Percentiles rank a stretch among this genome's conserved stretches.
Conservation (phyloP, 371 early-diverging fungal genomes). For the Syncephalis plumigaleata region DNA sequence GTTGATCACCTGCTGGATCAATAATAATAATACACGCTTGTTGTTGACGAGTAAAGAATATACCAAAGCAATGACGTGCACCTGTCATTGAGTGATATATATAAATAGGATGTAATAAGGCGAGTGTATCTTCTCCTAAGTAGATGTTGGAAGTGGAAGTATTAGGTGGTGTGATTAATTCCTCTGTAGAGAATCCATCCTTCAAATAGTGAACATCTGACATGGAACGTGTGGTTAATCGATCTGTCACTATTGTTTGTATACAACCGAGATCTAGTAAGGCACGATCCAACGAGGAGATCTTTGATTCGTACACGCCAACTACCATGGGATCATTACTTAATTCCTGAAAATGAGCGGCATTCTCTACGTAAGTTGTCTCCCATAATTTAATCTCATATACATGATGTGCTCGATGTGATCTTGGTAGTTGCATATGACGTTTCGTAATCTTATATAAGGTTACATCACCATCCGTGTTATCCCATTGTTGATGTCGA, state of each 20-base stretch:
- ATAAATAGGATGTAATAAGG: constrained; percentile 14
- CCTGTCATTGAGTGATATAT: constrained; percentile 50
- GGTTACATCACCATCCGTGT: constrained; percentile 1
- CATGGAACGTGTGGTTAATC: too few species aligned
- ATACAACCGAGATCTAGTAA: constrained; percentile 50
- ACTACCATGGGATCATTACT: constrained; percentile 79
- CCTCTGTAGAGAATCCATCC: background rate
- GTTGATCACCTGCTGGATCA: constrained; percentile 35
- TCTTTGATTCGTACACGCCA: constrained; percentile 83
- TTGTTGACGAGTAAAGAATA: constrained; percentile 37
- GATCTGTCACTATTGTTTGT: too few species aligned
- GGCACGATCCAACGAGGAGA: constrained; percentile 62
- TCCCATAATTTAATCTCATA: constrained; percentile 75
- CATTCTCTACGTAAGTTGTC: constrained; percentile 43
- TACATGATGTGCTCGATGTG: constrained; percentile 24
- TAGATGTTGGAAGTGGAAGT: constrained; percentile 37
- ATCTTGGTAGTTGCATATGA: constrained; percentile 12
- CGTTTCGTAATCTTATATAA: constrained; percentile 2
- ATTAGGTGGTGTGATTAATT: too few species aligned
- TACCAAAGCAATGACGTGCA: constrained; percentile 50
- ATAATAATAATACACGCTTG: constrained; percentile 47
- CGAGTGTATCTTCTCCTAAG: too few species aligned
- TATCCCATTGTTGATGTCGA: constrained; percentile 27
- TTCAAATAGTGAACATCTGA: too few species aligned
- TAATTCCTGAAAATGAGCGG: constrained; percentile 45